phyloP scores from a whole-genome alignment of 2,329 filamentous ascomycete genomes.

The Periconia macrospinosa region DNA sequence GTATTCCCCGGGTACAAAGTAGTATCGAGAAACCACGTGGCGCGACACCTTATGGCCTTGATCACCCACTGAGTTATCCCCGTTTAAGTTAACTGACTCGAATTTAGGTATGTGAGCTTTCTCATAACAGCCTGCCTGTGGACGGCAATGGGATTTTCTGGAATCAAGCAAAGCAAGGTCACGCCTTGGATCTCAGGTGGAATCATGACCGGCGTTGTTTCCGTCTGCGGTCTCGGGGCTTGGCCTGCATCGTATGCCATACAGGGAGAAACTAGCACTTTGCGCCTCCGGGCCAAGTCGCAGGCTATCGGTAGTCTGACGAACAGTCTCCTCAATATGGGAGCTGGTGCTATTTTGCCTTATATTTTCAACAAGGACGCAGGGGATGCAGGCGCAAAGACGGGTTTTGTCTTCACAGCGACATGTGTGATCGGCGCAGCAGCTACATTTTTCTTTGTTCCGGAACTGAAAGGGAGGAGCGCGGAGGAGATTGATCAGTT shows the following conservation, averaged over 20 bases:
- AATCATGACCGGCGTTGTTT: conserved; percentile 6
- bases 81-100: too few species aligned
- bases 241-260: conserved; percentile 21
- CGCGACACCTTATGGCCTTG: too few species aligned
- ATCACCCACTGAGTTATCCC: too few species aligned
- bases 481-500: conserved; percentile 44
- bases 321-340: conserved; percentile 7
- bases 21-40: too few species aligned
- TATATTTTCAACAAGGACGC: conserved; percentile 44
- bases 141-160: conserved; percentile 16
- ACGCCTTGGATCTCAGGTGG: conserved; percentile 16
- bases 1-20: too few species aligned
- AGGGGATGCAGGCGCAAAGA: conserved; percentile 39
- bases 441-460: conserved; percentile 37
- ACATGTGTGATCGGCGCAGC: conserved; percentile 26
- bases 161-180: conserved; percentile 12
- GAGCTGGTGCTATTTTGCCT: conserved; percentile 18
- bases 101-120: too few species aligned
- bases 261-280: conserved; percentile 11
- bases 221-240: conserved; percentile 14
- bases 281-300: conserved; percentile 39
- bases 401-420: conserved; percentile 42
- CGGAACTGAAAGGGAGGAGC: conserved; percentile 41
- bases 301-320: conserved; percentile 37
- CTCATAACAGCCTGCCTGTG: conserved; percentile 12